phyloP scores from a whole-genome alignment of 2,329 filamentous ascomycete genomes.

The Arthrinium phaeospermum region DNA sequence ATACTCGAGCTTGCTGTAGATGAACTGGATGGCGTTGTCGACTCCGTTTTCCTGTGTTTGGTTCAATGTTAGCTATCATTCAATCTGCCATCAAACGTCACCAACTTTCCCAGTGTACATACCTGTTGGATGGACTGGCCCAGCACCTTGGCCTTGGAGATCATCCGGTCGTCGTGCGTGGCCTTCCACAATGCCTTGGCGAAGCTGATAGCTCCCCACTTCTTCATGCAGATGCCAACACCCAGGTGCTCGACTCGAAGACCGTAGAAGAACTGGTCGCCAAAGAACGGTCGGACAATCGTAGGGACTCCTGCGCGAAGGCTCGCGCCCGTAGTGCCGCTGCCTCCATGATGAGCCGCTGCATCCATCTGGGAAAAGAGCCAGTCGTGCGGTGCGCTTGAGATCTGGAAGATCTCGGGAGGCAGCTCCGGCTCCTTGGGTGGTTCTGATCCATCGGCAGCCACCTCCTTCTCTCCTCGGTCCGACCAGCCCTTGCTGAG shows the following conservation, averaged over 20 bases:
- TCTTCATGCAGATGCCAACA: constrained; percentile 87
- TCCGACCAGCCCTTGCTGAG: constrained; percentile 98
- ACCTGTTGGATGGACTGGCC: constrained; percentile 89
- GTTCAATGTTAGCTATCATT: constrained; percentile 34
- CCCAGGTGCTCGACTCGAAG: constrained; percentile 88
- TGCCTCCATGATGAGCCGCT: constrained; percentile 91
- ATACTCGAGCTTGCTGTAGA: constrained; percentile 95
- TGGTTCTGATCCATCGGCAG: constrained; percentile 50
- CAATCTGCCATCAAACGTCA: not conserved
- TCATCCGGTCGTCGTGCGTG: constrained; percentile 89
- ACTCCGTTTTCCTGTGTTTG: constrained; percentile 80
- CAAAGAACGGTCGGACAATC: constrained; percentile 96
- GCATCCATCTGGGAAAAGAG: constrained; percentile 93
- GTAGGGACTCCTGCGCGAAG: constrained; percentile 90
- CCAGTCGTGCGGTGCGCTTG: constrained; percentile 95
- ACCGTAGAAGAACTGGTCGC: constrained; percentile 97
- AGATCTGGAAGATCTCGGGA: constrained; percentile 84
- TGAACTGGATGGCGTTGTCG: constrained; percentile 85
- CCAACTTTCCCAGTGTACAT: constrained; percentile 41
- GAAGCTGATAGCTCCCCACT: constrained; percentile 85
- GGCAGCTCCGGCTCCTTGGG: constrained; percentile 74
- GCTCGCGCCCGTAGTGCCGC: constrained; percentile 93
- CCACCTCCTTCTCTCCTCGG: constrained; percentile 46
- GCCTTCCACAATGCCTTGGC: constrained; percentile 89
- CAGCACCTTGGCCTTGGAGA: constrained; percentile 79